Conservation (phyloP, 805 yeast species). For the Ogataea ganodermae region DNA sequence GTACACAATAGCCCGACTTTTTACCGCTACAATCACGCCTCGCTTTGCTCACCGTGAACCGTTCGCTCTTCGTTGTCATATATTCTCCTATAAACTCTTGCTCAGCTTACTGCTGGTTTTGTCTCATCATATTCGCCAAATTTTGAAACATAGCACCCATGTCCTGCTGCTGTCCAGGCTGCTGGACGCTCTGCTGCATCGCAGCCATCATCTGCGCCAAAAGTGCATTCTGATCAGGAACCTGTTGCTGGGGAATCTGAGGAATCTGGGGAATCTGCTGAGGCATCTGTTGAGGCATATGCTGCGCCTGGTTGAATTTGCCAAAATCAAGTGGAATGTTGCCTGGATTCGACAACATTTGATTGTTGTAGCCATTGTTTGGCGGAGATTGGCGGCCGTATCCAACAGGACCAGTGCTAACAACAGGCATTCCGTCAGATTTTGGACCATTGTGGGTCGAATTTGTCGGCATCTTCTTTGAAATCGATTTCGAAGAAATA, state of each 20-base stretch:
- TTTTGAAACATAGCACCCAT: slow-evolving; percentile 39
- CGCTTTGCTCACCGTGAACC: too few species aligned
- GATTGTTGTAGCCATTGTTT: slow-evolving; percentile 13
- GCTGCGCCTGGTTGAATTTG: slow-evolving; percentile 18
- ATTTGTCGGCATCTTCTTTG: slow-evolving; percentile 90
- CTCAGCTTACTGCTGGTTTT: slow-evolving; percentile 26
- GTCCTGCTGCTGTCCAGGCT: slow-evolving; percentile 30
- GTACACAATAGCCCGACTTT: too few species aligned
- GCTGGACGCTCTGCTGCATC: slow-evolving; percentile 32
- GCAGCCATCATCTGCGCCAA: slow-evolving; percentile 39
- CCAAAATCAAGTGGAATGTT: slow-evolving; percentile 27
- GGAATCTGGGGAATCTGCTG: slow-evolving; percentile 19
- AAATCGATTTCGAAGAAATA: slow-evolving; percentile 86
- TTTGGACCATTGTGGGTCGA: slow-evolving; percentile 83
- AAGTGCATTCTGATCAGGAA: slow-evolving; percentile 29
- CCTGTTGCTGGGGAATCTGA: slow-evolving; percentile 15
- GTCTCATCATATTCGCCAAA: slow-evolving; percentile 38
- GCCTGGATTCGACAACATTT: slow-evolving; percentile 24
- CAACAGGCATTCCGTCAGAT: slow-evolving; percentile 47
- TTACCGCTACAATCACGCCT: too few species aligned
- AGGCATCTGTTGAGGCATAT: slow-evolving; percentile 4
- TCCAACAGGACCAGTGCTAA: slow-evolving; percentile 11
- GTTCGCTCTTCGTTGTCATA: too few species aligned
- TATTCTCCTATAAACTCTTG: too few species aligned
- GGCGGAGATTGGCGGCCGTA: slow-evolving; percentile 18